Base-by-base conservation (phyloP, 192 early-diverging fungal genomes). In the Nowakowskiella sp. region DNA sequence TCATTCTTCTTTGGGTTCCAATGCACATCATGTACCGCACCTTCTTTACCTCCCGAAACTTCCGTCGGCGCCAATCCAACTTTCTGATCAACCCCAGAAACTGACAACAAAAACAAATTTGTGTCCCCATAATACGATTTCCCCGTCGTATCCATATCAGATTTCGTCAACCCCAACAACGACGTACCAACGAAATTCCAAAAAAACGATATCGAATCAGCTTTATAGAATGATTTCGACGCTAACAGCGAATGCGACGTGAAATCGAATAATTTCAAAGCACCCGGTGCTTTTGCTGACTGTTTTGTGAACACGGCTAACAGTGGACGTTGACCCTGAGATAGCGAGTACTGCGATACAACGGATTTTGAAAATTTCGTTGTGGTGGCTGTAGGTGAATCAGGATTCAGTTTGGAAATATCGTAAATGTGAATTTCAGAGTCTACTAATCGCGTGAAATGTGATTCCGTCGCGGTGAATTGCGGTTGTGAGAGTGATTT, bases 91-190 rank as follows among this genome's bases (percentile, higher is more conserved):
- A 87, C 91, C 5, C 91, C 92, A 32, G 88, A 80, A 1, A 86
- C 88, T 9, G 92, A 77, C 47, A 99, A 67, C 53, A 86, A 94
- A 67, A 91, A 94, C 53, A 99, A 72, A 34, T 83, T 86, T 22
- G 90, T 91, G 63, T 99, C 94, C 55, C 96, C 96, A 63, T 99
- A 99, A 77, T 99, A 99, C 25, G 86, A 90, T 61, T 89, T 84
- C 52, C 89, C 89, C 13, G 92, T 89, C 63, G 84, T 91, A 67
- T 97, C 94, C 31, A 96, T 86, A 30, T 99, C 96, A 28, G 96
- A 95, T 24, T 86, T 86, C 4, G 94, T 90, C 64, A 93, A 80
- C 27, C 95, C 85, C 49, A 97, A 76, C 25, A 97, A 65, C 60
- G 83, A 83, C 36, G 89, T 91, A 26, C 89, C 89, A 54, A 88